Evolutionary conservation across 352 stramenopile genomes (phyloP).

Genomic region (Phytophthora capsici): DNA sequence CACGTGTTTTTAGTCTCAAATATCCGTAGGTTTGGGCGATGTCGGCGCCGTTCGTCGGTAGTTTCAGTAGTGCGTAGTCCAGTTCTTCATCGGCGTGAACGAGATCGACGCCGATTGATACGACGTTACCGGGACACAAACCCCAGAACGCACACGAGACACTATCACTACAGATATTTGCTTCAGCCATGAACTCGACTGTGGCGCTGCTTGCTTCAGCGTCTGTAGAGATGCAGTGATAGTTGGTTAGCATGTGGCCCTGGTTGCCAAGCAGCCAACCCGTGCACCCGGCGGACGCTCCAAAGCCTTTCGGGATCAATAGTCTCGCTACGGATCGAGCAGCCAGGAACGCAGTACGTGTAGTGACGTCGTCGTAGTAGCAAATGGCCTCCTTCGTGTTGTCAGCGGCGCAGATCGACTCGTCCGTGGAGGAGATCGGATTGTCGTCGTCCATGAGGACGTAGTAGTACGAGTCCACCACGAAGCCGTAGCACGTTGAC

Average conservation of each 20-base stretch:
- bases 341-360: constrained; percentile 42
- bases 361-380: constrained; percentile 43
- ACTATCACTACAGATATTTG: constrained; percentile 36
- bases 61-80: constrained; percentile 71
- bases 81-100: constrained; percentile 53
- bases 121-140: constrained; percentile 48
- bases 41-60: constrained; percentile 39
- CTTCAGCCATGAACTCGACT: constrained; percentile 74
- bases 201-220: constrained; percentile 46
- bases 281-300: constrained; percentile 50
- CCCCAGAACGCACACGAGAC: constrained; percentile 44
- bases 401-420: constrained; percentile 63
- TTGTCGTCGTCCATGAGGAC: constrained; percentile 44
- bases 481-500: constrained; percentile 60
- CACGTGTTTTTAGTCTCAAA: constrained; percentile 49
- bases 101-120: constrained; percentile 52
- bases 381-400: constrained; percentile 69
- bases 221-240: constrained; percentile 66
- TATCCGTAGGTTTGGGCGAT: constrained; percentile 63
- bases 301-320: constrained; percentile 49
- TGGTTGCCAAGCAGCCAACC: constrained; percentile 67
- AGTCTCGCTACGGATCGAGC: constrained; percentile 58
- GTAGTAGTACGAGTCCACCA: constrained; percentile 58
- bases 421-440: constrained; percentile 49
- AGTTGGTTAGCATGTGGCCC: constrained; percentile 74